Conservation (phyloP, 192 early-diverging fungal genomes). For the Coemansia umbellata region DNA sequence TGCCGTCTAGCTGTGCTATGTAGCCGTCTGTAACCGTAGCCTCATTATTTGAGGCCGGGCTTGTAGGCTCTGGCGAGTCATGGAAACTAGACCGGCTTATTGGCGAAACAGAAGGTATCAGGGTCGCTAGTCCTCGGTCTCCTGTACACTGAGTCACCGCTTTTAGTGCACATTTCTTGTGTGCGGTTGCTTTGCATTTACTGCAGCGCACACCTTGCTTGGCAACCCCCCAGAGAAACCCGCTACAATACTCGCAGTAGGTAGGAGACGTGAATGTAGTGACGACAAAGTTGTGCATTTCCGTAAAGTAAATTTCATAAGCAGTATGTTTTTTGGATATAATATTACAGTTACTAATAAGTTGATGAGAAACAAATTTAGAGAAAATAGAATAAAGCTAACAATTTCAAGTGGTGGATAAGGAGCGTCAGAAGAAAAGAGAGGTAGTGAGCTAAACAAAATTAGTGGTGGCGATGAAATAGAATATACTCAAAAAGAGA, state of each 20-base stretch:
- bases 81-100: not conserved
- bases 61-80: not conserved
- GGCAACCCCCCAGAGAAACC: constrained; percentile 65
- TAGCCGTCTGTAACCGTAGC: too few relatives aligned
- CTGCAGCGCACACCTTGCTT: constrained; percentile 60
- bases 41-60: too few relatives aligned
- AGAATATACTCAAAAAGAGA: too few relatives aligned
- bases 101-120: constrained; percentile 2
- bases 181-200: constrained; percentile 52
- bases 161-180: constrained; percentile 53
- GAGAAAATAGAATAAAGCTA: too few relatives aligned
- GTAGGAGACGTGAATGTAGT: constrained; percentile 56
- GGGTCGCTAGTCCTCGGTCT: constrained; percentile 32
- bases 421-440: too few relatives aligned
- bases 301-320: not conserved
- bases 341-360: not conserved
- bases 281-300: constrained; percentile 54
- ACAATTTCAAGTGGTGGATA: too few relatives aligned
- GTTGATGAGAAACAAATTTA: not conserved
- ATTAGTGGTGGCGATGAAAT: too few relatives aligned
- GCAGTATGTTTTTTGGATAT: not conserved
- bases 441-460: too few relatives aligned
- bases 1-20: constrained; percentile 29
- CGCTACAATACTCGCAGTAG: constrained; percentile 61
- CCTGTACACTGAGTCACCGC: constrained; percentile 26